These are phyloP conservation scores for Hypocrella siamensis DNA, from an alignment of 2,329 filamentous ascomycete species.

Conservation along the genomic window DNA sequence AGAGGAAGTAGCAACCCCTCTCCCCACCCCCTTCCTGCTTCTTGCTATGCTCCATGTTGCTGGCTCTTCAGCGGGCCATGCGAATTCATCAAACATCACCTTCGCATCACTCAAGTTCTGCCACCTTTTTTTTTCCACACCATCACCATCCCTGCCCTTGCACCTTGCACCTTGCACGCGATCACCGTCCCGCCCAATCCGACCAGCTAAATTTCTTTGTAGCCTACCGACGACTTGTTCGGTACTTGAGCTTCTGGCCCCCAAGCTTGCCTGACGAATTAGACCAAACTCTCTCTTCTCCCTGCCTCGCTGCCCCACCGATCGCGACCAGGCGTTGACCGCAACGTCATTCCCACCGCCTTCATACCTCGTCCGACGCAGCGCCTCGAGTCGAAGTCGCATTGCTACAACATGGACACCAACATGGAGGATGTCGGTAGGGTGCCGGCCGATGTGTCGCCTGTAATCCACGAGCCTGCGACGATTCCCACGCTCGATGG, in stretches of 20 bases:
- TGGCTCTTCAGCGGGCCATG: no score
- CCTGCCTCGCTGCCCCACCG: slow-evolving; percentile 6
- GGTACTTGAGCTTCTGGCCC: neutral
- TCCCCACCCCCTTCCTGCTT: no score
- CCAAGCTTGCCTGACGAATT: neutral
- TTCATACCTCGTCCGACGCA: slow-evolving; percentile 7
- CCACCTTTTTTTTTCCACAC: no score
- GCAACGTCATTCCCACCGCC: slow-evolving; percentile 15
- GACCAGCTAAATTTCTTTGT: no score
- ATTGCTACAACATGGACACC: slow-evolving; percentile 56
- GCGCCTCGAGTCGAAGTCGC: slow-evolving; percentile 7
- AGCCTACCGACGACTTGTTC: neutral
- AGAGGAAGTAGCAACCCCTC: no score
- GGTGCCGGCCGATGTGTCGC: slow-evolving; percentile 63
- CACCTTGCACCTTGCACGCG: no score
- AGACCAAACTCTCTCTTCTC: neutral
- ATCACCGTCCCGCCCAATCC: no score
- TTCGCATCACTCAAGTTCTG: no score
- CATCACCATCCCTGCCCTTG: no score
- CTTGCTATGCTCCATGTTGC: no score
- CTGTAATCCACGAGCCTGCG: slow-evolving; percentile 61
- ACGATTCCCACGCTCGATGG: slow-evolving; percentile 88
- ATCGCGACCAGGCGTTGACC: slow-evolving; percentile 9
- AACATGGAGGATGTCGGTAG: slow-evolving; percentile 98
- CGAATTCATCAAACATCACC: no score